Percentiles rank a stretch among this genome's conserved stretches.
Conservation (phyloP, 768 basidiomycete genomes). For the Gloeophyllum trabeum region DNA sequence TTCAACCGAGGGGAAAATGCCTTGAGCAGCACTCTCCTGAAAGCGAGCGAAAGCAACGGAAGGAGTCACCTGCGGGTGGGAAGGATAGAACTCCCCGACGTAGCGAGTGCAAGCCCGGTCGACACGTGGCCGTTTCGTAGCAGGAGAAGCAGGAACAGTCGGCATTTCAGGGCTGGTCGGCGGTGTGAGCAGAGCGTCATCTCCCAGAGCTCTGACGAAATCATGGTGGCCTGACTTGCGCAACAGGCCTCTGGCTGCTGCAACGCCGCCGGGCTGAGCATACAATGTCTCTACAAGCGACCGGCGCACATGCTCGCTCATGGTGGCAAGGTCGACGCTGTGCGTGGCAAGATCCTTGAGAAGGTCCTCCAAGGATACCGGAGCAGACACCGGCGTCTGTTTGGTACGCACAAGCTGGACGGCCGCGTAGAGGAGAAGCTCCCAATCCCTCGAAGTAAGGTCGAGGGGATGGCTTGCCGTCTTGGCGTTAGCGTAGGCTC, state of each 20-base stretch:
- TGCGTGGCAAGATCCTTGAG: conserved; percentile 20
- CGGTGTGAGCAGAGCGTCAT: not conserved
- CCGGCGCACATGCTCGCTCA: conserved; percentile 17
- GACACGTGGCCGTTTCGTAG: conserved; percentile 9
- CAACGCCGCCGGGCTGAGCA: too few relatives aligned
- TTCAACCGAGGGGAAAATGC: conserved; percentile 37
- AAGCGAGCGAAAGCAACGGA: conserved; percentile 38
- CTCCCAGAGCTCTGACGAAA: not conserved
- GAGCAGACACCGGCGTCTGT: not conserved
- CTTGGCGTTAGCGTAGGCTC: conserved; percentile 31
- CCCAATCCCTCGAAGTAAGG: conserved; percentile 31
- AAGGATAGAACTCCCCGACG: conserved; percentile 17
- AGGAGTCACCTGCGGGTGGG: conserved; percentile 9
- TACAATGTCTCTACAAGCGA: conserved; percentile 1
- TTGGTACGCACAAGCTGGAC: too few relatives aligned
- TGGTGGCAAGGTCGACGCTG: conserved; percentile 18
- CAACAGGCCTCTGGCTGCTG: too few relatives aligned
- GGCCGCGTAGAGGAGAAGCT: conserved; percentile 29
- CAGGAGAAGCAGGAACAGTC: conserved; percentile 5
- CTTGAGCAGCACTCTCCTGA: conserved; percentile 27
- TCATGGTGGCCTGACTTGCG: too few relatives aligned
- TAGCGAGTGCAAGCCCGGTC: conserved; percentile 17
- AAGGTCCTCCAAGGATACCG: not conserved
- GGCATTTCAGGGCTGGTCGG: conserved; percentile 4
- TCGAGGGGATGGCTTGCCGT: conserved; percentile 15